Evolutionary conservation across 768 basidiomycete species (phyloP).

Genomic region (Porphyrellus cyaneotinctus): DNA sequence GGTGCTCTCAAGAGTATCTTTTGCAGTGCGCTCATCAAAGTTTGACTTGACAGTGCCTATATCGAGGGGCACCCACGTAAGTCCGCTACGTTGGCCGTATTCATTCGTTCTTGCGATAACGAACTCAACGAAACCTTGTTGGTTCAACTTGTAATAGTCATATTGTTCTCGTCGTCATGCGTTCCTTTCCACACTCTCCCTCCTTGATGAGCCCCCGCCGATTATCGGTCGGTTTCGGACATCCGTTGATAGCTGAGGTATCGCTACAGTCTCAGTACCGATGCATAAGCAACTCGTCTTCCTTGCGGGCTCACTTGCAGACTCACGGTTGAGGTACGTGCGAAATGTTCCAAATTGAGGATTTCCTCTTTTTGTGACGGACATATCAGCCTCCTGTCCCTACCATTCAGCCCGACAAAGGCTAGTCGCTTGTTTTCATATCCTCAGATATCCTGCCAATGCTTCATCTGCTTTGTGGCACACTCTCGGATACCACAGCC

Average conservation of each 20-base stretch:
- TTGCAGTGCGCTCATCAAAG: slow-evolving; percentile 19
- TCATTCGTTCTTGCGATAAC: slow-evolving; percentile 12
- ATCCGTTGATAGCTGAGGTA: not conserved
- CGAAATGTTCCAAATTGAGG: not conserved
- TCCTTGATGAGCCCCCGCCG: not conserved
- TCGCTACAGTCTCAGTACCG: not conserved
- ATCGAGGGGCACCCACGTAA: slow-evolving; percentile 23
- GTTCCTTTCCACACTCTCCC: not conserved
- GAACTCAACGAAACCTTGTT: slow-evolving; percentile 2
- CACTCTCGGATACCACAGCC: slow-evolving; percentile 30
- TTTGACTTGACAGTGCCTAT: slow-evolving; percentile 24
- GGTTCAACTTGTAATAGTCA: not conserved
- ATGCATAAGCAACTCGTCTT: not conserved
- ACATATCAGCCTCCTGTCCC: not conserved
- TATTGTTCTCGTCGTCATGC: slow-evolving; percentile 19
- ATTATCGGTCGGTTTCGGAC: not conserved
- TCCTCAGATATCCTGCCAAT: slow-evolving; percentile 15
- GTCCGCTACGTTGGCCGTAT: slow-evolving; percentile 8
- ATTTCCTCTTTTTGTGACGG: slow-evolving; percentile 11
- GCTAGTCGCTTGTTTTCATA: slow-evolving; percentile 7
- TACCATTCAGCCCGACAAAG: not conserved
- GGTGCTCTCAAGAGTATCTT: slow-evolving; percentile 7
- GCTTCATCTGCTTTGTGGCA: slow-evolving; percentile 30
- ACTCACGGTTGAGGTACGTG: slow-evolving; percentile 1
- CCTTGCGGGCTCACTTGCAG: not conserved